These are phyloP conservation scores for Malassezia slooffiae DNA, from an alignment of 1,284 basidiomycete species.

Conservation along the genomic window DNA sequence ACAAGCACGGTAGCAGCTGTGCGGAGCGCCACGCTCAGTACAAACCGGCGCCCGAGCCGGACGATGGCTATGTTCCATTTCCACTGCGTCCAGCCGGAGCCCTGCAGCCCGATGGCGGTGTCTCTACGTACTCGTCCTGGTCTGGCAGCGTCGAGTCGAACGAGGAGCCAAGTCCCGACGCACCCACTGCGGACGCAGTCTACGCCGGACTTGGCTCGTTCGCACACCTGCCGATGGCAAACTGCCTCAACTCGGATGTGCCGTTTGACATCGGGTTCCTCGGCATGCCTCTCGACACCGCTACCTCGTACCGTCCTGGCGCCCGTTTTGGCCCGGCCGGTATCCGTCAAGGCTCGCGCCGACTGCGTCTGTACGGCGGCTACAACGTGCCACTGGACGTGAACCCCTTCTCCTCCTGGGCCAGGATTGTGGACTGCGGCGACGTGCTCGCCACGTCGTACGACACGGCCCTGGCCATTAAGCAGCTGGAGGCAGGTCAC, in stretches of 20 bases:
- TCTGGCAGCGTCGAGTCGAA: background rate
- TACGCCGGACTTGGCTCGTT: conserved; percentile 47
- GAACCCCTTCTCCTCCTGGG: conserved; percentile 56
- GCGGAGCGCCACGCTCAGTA: conserved; percentile 2
- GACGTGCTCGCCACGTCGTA: conserved; percentile 63
- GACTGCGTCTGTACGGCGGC: conserved; percentile 62
- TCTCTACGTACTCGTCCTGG: background rate
- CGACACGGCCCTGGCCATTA: conserved; percentile 63
- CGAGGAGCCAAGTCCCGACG: conserved; percentile 4
- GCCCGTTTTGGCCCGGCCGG: conserved; percentile 71
- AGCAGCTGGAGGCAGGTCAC: conserved; percentile 58
- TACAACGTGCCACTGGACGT: conserved; percentile 63
- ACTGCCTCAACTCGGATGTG: conserved; percentile 36
- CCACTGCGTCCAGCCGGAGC: background rate
- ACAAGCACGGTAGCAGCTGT: background rate
- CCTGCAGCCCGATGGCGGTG: conserved; percentile 1
- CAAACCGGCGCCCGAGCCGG: background rate
- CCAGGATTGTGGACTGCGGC: conserved; percentile 61
- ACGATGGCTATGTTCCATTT: conserved; percentile 2
- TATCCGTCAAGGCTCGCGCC: conserved; percentile 63
- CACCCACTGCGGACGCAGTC: conserved; percentile 17
- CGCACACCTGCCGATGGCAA: conserved; percentile 43
- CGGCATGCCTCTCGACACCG: conserved; percentile 70
- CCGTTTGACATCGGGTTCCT: conserved; percentile 61
- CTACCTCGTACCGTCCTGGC: conserved; percentile 60